Evolutionary conservation across 306 rosid species (phyloP), one percentile per base, ranked within the genome.

Genomic region (Erythrophleum fordii): DNA sequence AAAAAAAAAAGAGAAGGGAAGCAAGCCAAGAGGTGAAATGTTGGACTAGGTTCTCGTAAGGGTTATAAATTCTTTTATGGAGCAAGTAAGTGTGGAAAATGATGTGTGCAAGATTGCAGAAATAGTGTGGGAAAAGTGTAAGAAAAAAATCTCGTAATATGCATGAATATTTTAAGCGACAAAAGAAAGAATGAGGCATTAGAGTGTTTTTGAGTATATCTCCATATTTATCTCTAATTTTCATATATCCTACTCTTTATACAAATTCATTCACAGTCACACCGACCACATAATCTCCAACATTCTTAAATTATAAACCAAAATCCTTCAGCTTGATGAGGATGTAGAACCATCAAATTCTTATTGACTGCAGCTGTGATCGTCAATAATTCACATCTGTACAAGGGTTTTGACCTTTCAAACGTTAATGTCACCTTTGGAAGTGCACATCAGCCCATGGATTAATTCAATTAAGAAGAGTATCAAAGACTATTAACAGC

Each of bases 301-400:
- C 28, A 42, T 52, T 53, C 70, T 80, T n/a, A 49, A 42, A 64
- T 39, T 41, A 51, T 0, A 31, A 41, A 84, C 3, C 1, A 17
- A 22, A 52, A 69, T 58, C 16, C 45, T 35, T 10, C 34, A 51
- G 61, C 69, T 34, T 42, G 49, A 16, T 66, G 37, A 44, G 37
- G 62, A 41, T 17, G 64, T 55, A 18, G 26, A 37, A 25, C 28
- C 35, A n/a, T 48, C 68, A 60, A 69, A 48, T 39, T 58, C 44
- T 13, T 39, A 39, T 75, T 58, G 48, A 68, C 72, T 45, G 77
- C 53, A 46, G 49, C 55, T 45, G 4, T 20, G 44, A 79, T 49
- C 12, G 31, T 60, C 46, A 29, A 13, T 31, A 45, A 55, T 52
- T 52, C 17, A 80, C 26, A 80, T 34, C 37, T 34, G 37, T 65